These are phyloP conservation scores for Poa annua DNA, from an alignment of 176 grass and related monocot species.

Conservation along the genomic window DNA sequence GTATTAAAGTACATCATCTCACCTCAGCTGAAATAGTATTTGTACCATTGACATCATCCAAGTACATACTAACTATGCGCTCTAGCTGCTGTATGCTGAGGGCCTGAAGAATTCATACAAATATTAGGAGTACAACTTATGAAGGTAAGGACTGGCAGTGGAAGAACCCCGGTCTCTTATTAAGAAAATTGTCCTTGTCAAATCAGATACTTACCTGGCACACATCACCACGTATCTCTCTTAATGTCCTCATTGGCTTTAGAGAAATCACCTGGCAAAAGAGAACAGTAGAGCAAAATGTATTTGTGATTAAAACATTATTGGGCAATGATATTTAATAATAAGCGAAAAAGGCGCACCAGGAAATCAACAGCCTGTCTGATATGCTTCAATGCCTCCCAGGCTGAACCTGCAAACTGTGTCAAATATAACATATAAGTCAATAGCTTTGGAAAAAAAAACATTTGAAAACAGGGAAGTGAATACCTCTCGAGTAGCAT, in stretches of 20 bases:
- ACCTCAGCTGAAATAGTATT: conserved; percentile 85
- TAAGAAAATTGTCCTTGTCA: conserved; percentile 34
- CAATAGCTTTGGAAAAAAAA: conserved; percentile 32
- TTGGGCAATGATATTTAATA: conserved; percentile 21
- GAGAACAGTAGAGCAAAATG: conserved; percentile 4
- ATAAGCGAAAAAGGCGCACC: conserved; percentile 47
- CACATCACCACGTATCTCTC: conserved; percentile 82
- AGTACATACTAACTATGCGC: conserved; percentile 84
- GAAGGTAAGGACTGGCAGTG: conserved; percentile 14
- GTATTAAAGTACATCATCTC: conserved; percentile 38
- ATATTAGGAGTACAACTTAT: conserved; percentile 25
- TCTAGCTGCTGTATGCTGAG: conserved; percentile 89
- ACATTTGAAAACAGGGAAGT: conserved; percentile 32
- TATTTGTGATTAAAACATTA: conserved; percentile 31
- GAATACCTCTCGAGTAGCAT: conserved; percentile 78
- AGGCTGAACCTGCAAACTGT: conserved; percentile 79
- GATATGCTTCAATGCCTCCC: conserved; percentile 81
- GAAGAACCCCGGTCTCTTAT: conserved; percentile 25
- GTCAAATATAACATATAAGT: conserved; percentile 49
- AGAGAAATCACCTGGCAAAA: conserved; percentile 76
- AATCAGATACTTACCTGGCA: conserved; percentile 70
- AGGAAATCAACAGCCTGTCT: conserved; percentile 90
- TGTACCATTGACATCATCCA: conserved; percentile 92
- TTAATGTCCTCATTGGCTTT: conserved; percentile 80
- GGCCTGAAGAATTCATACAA: conserved; percentile 59